Evolutionary conservation across 1,284 basidiomycete genomes (phyloP), one percentile per base, ranked within the genome.

Genomic region (Pyrrhoderma lamaoense): DNA sequence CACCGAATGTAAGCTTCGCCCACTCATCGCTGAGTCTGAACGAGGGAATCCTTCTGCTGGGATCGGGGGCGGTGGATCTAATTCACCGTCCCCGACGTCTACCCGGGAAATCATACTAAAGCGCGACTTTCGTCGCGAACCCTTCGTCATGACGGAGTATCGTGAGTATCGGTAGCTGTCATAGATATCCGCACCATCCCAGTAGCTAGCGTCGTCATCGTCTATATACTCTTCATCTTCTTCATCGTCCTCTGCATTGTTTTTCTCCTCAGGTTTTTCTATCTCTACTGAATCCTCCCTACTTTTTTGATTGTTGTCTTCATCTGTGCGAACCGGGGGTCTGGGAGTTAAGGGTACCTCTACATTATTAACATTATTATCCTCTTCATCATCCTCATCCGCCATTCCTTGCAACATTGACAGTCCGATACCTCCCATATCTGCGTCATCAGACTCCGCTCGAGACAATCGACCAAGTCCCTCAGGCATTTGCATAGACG

Each of bases 111-210:
- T 45, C 31, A 50, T 25, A 23, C 45, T 46, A 35, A 45, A 52
- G 35, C 54, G 40, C 5, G 54, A 55, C 36, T 55, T 52, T 4
- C 54, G 49, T 11, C 35, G 31, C 66, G 54, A 52, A 16, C 34
- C 36, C 35, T 48, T 52, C 16, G 51, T 49, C 52, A 51, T 51
- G 34, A 56, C 34, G 0, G 82, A 85, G 51, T 73, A 73, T 5
- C 81, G 69, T 5, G 82, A 85, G 59, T 86, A 87, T 2, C 82
- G 75, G 60, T 87, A 87, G 56, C 82, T 75, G 60, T 87, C 84
- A 58, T 86, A 87, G 47, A 87, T 85, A 57, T 85, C 81, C 3
- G 69, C 70, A 11, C 75, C 76, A 31, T 76, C 78, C 51, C 83
- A 80, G 75, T 80, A 83, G 54, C 77, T 74, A 23, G 68, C 74